Evolutionary conservation across 148 eudicot species (phyloP), one percentile per base, ranked within the genome.

Genomic region (Linanthus parryae): DNA sequence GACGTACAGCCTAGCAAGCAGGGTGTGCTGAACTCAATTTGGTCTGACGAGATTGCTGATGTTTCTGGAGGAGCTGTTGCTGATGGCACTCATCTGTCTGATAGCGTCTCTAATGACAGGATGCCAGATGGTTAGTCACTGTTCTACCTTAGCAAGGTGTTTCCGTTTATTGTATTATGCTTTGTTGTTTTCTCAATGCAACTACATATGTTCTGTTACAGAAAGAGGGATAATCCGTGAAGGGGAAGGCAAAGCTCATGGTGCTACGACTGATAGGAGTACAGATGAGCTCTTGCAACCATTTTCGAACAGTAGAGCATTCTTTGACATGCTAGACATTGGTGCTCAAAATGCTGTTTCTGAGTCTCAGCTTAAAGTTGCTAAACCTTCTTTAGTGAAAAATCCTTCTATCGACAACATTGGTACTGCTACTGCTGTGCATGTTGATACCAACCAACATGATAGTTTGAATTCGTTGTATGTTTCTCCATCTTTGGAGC

Each of bases 381-480:
- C 57, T 33, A 75, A 67, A 53, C 41, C 79, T 58, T 50, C 63
- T 47, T 11, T 70, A 14, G 48, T 27, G 14, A 63, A 69, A 38
- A 67, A 57, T 53, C 55, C 66, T 53, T 35, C 52, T 20, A 60
- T 72, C 26, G 67, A 64, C 16, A 43, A 45, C 22, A 20, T 16
- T 51, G 22, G 20, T n/a, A 69, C 62, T 38, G 69, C 40, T 35
- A 49, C 58, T 49, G 52, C 73, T 31, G 68, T 52, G 56, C 77
- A 62, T 50, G 25, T 61, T 15, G 61, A 63, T 10, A 41, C 58
- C 48, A 76, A 71, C 56, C 74, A 67, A 65, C 64, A 81, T 42
- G 73, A 74, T 65, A 76, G 73, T 58, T 61, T 75, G 2, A 80
- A 43, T 54, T 74, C 84, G 48, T 57, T 70, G 36, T 83, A 74